Evolutionary conservation across 352 stramenopile genomes (phyloP), one percentile per base, ranked within the genome.

Genomic region (Phytophthora rubi): DNA sequence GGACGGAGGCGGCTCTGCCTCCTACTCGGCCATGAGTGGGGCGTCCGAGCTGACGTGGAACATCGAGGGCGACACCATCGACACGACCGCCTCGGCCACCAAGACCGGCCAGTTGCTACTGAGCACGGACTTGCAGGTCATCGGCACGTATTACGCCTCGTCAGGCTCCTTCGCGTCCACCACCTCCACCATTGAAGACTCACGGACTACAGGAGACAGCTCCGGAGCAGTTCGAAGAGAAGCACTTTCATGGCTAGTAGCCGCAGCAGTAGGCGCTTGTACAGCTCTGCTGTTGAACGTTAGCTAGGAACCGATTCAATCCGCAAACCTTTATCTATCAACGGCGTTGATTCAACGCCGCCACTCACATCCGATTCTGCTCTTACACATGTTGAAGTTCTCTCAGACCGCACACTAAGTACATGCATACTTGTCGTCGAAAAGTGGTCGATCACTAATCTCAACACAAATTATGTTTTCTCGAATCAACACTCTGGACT

Each of bases 81-180:
- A 77, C 28, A 70, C 65, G 32, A 76, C 62, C 23, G 62, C 54
- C 32, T 67, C 61, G 16, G 63, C 60, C 1, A 75, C 37, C 28
- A 52, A 62, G 16, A 65, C 60, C 6, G 60, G 55, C 5, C 62
- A 78, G 54, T 57, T 81, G 39, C 9, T 78, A 56, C 42, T 81
- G 28, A 81, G 45, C 51, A 71, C 62, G 16, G 70, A 77, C 44
- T 65, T 76, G 61, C 62, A 78, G 7, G 60, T 80, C 47, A 70
- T 80, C 16, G 73, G 73, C 39, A 73, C 70, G 2, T 76, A 73
- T 28, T 81, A 81, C 62, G 65, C 65, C 1, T 65, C 63, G n/a
- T 47, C 68, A 6, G 39, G 62, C 44, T 42, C 65, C 2, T 70
- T 65, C 33, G 45, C 48, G 9, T 66, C 59, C 18, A 62, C 58